Evolutionary conservation across 78 protist species (phyloP).

Genomic region (Dictyostelium purpureum): DNA sequence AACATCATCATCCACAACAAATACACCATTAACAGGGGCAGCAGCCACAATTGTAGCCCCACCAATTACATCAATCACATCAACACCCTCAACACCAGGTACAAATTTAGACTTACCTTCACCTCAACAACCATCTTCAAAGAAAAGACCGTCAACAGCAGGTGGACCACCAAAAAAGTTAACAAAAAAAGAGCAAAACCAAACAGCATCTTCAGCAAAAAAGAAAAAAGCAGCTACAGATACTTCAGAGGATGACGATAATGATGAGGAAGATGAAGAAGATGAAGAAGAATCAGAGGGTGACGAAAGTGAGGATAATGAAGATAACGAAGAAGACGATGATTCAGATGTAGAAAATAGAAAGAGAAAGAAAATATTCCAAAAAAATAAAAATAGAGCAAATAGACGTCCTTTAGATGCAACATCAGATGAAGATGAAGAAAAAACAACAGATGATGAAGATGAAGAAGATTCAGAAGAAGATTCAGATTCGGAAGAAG

Average conservation of each 20-base stretch:
- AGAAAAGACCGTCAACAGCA: not conserved
- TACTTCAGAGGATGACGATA: not conserved
- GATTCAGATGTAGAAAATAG: not conserved
- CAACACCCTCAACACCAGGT: not conserved
- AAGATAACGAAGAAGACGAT: not conserved
- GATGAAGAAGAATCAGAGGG: not conserved
- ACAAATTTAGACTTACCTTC: not conserved
- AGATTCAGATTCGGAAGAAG: not conserved
- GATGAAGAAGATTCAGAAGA: not conserved
- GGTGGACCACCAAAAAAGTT: not conserved
- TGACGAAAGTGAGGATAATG: not conserved
- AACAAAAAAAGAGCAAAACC: not conserved
- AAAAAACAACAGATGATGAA: not conserved
- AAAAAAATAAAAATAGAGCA: not conserved
- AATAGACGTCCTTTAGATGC: not conserved
- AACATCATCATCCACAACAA: not conserved
- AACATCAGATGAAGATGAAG: constrained; percentile 1
- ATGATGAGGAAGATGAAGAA: constrained; percentile 5
- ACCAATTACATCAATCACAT: not conserved
- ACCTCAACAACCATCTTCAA: not conserved
- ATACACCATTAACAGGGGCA: not conserved
- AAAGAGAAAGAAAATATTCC: not conserved
- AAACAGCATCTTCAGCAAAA: no score
- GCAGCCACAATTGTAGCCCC: not conserved
- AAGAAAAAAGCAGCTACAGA: not conserved